Evolutionary conservation across 176 grass and related monocot genomes (phyloP).

Genomic region (Aegilops speltoides): DNA sequence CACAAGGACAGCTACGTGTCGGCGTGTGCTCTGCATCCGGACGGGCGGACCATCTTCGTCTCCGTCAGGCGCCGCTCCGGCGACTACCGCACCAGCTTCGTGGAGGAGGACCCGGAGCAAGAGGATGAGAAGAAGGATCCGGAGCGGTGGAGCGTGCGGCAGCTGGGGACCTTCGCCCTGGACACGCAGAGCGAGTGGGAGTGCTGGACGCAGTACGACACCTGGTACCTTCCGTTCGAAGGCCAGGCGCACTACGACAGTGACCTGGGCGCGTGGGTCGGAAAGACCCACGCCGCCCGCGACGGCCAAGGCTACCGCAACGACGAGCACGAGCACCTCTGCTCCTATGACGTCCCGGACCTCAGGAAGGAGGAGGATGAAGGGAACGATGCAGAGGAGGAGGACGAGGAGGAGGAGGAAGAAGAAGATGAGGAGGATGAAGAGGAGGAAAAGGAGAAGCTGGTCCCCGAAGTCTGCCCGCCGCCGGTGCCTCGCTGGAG

Average conservation of each 20-base stretch:
- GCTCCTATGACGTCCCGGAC: not conserved
- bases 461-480: too few relatives aligned
- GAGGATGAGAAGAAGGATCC: not conserved
- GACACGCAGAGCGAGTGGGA: not conserved
- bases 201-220: not conserved
- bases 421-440: not conserved
- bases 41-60: not conserved
- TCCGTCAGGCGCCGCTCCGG: not conserved
- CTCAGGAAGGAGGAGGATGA: not conserved
- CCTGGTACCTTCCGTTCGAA: not conserved
- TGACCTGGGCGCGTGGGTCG: not conserved
- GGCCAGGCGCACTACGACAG: not conserved
- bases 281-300: not conserved
- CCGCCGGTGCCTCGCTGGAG: not conserved
- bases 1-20: not conserved
- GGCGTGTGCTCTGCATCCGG: not conserved
- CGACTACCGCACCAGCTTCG: not conserved
- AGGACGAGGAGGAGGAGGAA: not conserved
- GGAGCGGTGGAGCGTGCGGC: not conserved
- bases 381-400: too few relatives aligned
- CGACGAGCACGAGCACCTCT: not conserved
- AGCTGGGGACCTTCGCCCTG: not conserved
- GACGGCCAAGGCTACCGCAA: not conserved
- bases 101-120: not conserved
- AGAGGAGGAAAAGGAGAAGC: not conserved